These are phyloP conservation scores for Daldinia grandis DNA, from an alignment of 495 filamentous ascomycete species.

Conservation along the genomic window DNA sequence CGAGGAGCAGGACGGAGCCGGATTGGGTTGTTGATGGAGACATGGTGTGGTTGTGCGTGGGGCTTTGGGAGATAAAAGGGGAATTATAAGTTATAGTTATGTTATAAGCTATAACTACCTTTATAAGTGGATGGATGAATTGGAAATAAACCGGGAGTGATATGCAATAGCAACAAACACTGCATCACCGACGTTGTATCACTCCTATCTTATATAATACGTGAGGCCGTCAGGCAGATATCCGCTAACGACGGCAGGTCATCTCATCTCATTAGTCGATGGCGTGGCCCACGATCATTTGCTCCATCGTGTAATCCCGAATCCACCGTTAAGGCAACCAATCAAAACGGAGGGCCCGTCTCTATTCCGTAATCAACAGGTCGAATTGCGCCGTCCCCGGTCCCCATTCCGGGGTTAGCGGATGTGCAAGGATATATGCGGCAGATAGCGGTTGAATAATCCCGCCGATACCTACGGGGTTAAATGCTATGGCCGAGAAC, in stretches of 20 bases:
- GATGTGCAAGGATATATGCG: background rate
- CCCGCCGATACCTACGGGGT: background rate
- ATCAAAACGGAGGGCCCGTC: background rate
- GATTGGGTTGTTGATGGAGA: conserved; percentile 6
- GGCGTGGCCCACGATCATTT: background rate
- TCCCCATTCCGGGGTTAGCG: background rate
- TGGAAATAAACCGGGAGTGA: background rate
- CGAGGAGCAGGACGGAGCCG: conserved; percentile 52
- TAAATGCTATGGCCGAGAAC: background rate
- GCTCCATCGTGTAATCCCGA: background rate
- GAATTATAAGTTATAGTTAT: too few relatives aligned
- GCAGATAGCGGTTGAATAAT: background rate
- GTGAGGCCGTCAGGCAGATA: background rate
- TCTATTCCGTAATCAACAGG: background rate
- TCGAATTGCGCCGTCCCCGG: background rate
- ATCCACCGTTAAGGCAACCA: background rate
- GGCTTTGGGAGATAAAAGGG: background rate
- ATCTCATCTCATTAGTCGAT: background rate
- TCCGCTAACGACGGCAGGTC: background rate
- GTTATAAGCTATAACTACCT: too few relatives aligned
- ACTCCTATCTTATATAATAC: background rate
- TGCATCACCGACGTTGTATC: background rate
- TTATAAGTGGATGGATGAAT: too few relatives aligned
- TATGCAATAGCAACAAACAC: background rate
- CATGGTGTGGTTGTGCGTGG: conserved; percentile 4